Conservation (phyloP, 2,329 filamentous ascomycete genomes). For the Diaporthe velutina region DNA sequence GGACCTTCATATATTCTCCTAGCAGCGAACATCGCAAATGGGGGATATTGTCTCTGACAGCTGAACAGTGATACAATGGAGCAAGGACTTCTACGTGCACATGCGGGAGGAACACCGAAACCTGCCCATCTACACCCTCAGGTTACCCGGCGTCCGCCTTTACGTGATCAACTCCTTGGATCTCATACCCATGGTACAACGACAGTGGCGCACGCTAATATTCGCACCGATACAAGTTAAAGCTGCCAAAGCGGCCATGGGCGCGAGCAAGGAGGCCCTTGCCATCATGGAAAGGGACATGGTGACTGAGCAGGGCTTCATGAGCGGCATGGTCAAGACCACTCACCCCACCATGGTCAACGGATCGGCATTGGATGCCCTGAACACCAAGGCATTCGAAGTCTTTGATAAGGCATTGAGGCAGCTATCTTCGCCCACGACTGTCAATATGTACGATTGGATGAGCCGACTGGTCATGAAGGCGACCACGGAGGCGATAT, state of each 20-base stretch:
- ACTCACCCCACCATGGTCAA: slow-evolving; percentile 37
- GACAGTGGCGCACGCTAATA: slow-evolving; percentile 21
- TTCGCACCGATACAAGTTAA: slow-evolving; percentile 22
- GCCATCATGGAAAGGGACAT: slow-evolving; percentile 38
- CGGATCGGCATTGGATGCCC: slow-evolving; percentile 27
- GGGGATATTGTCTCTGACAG: background rate
- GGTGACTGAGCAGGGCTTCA: slow-evolving; percentile 38
- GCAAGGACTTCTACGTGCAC: slow-evolving; percentile 27
- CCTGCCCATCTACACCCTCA: slow-evolving; percentile 23
- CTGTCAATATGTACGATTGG: slow-evolving; percentile 37
- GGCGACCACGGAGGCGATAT: slow-evolving; percentile 42
- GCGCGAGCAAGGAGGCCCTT: slow-evolving; percentile 32
- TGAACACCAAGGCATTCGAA: slow-evolving; percentile 29
- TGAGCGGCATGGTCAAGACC: slow-evolving; percentile 39
- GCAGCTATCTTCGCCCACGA: background rate
- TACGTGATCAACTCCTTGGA: slow-evolving; percentile 23
- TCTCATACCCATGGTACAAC: slow-evolving; percentile 65
- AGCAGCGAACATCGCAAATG: background rate
- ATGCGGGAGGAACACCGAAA: slow-evolving; percentile 14
- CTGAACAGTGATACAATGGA: slow-evolving; percentile 23
- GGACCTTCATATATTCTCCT: background rate
- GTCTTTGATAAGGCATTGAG: slow-evolving; percentile 29
- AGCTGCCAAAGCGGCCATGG: slow-evolving; percentile 37
- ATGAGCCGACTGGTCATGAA: slow-evolving; percentile 35
- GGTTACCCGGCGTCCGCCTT: slow-evolving; percentile 12